These are phyloP conservation scores for Penicillium canariense DNA, from an alignment of 495 filamentous ascomycete genomes.

Conservation along the genomic window DNA sequence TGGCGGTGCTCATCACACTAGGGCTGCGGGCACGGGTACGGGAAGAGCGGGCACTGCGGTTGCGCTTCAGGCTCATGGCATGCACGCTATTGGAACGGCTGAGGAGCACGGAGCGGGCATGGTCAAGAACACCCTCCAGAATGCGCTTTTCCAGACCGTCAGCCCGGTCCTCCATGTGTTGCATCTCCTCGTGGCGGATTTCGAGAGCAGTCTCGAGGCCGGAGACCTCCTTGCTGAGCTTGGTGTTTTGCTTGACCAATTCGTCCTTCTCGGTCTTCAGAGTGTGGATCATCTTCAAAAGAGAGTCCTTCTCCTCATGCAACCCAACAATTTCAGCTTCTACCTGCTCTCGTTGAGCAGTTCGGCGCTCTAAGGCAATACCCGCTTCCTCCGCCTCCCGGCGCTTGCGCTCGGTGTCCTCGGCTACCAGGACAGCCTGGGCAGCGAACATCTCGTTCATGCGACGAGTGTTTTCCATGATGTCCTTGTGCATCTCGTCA, in stretches of 20 bases:
- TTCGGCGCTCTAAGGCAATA: slow-evolving; percentile 72
- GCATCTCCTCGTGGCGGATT: slow-evolving; percentile 85
- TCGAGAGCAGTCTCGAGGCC: slow-evolving; percentile 84
- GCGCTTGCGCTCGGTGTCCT: slow-evolving; percentile 76
- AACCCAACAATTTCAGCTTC: slow-evolving; percentile 67
- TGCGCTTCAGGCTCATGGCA: slow-evolving; percentile 73
- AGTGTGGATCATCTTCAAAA: slow-evolving; percentile 55
- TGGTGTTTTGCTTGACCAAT: slow-evolving; percentile 67
- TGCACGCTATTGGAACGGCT: slow-evolving; percentile 45
- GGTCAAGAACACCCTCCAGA: slow-evolving; percentile 90
- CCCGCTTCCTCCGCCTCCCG: slow-evolving; percentile 79
- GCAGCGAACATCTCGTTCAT: slow-evolving; percentile 80
- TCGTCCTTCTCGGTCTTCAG: slow-evolving; percentile 68
- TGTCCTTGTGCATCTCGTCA: slow-evolving; percentile 85
- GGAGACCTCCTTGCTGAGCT: slow-evolving; percentile 78
- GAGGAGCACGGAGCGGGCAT: slow-evolving; percentile 81
- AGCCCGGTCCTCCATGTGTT: slow-evolving; percentile 81
- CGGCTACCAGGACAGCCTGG: slow-evolving; percentile 73
- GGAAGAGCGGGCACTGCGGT: slow-evolving; percentile 47
- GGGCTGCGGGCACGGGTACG: slow-evolving; percentile 37
- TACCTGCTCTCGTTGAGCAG: slow-evolving; percentile 74
- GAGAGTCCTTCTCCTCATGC: slow-evolving; percentile 61
- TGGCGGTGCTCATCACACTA: slow-evolving; percentile 39
- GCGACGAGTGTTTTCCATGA: slow-evolving; percentile 79
- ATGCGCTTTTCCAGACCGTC: slow-evolving; percentile 88